These are phyloP conservation scores for Phaffomyces opuntiae DNA, from an alignment of 805 yeast species.

Conservation along the genomic window DNA sequence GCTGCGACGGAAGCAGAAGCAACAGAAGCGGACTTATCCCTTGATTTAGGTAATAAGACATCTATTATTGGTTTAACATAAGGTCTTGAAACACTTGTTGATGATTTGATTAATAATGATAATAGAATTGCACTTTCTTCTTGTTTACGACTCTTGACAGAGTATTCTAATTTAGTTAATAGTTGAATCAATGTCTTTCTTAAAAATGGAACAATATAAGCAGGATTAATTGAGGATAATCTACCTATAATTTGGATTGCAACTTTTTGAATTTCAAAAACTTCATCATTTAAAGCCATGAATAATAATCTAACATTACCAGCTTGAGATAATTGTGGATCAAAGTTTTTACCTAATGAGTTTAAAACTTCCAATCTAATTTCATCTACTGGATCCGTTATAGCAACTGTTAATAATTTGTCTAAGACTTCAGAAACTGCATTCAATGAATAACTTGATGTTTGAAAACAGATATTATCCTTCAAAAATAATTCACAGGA, in stretches of 20 bases:
- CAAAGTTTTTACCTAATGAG: conserved; percentile 68
- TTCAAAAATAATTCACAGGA: conserved; percentile 68
- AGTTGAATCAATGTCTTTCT: conserved; percentile 82
- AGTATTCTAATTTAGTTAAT: conserved; percentile 77
- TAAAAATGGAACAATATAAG: conserved; percentile 89
- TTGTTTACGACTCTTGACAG: conserved; percentile 64
- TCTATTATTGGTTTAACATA: conserved; percentile 89
- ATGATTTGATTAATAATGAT: conserved; percentile 65
- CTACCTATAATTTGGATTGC: conserved; percentile 80
- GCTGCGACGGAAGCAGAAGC: conserved; percentile 82
- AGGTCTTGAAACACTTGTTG: conserved; percentile 80
- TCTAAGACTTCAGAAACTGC: conserved; percentile 84
- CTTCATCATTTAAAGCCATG: conserved; percentile 88
- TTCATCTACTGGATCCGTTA: conserved; percentile 84
- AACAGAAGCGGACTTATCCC: conserved; percentile 69
- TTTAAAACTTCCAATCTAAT: conserved; percentile 74
- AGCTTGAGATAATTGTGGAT: conserved; percentile 90
- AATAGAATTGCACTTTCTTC: conserved; percentile 83
- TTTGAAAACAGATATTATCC: conserved; percentile 80
- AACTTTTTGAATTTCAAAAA: conserved; percentile 71
- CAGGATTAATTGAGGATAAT: conserved; percentile 81
- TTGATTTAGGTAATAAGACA: conserved; percentile 69
- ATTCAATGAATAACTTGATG: conserved; percentile 70
- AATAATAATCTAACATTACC: conserved; percentile 80
- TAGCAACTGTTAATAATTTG: conserved; percentile 71